These are phyloP conservation scores for Gracilaria gracilis DNA, from an alignment of 23 red algal species.

Conservation along the genomic window DNA sequence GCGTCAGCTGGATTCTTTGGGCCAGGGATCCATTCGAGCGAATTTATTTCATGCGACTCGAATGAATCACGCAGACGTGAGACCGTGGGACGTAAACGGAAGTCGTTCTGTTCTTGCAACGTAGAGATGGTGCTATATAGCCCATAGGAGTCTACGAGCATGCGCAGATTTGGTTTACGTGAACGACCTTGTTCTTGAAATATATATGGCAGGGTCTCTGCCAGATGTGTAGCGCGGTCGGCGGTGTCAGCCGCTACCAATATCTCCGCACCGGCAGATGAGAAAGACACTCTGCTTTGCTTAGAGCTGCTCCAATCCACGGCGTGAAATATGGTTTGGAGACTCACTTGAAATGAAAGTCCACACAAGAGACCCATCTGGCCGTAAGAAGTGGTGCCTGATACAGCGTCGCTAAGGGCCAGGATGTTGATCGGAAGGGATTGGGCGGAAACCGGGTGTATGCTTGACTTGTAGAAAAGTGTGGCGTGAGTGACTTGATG, in stretches of 20 bases:
- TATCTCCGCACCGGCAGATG: too few relatives aligned
- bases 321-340: background rate
- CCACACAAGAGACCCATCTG: slow-evolving; percentile 13
- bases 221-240: too few relatives aligned
- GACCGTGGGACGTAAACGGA: too few relatives aligned
- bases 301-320: slow-evolving; percentile 20
- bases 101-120: background rate
- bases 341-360: background rate
- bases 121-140: too few relatives aligned
- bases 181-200: too few relatives aligned
- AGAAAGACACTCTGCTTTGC: background rate
- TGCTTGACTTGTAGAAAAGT: background rate
- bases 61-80: background rate
- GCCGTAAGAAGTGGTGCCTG: slow-evolving; percentile 4
- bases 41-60: background rate
- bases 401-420: background rate
- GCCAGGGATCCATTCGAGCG: background rate
- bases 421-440: background rate
- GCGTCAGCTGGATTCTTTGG: background rate
- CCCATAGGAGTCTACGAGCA: too few relatives aligned
- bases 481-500: background rate
- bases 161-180: too few relatives aligned
- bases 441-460: background rate
- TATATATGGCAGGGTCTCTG: too few relatives aligned
- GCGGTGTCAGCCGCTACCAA: too few relatives aligned